These are phyloP conservation scores for Austroboletus festivus DNA, from an alignment of 768 basidiomycete species.

Conservation along the genomic window DNA sequence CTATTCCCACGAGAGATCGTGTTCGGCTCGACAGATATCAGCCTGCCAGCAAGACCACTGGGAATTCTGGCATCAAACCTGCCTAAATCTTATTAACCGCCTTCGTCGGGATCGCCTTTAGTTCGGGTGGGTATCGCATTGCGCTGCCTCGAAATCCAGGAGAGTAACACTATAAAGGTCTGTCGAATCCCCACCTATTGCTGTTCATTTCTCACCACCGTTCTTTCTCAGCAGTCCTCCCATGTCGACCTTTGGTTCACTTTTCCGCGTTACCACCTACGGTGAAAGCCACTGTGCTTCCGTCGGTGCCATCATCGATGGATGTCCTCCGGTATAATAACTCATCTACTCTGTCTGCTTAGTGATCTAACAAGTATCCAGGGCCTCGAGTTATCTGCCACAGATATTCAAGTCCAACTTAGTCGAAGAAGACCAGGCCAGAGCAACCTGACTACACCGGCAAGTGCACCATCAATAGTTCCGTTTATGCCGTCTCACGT, in stretches of 20 bases:
- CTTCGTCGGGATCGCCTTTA: slow-evolving; percentile 11
- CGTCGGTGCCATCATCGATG: slow-evolving; percentile 96
- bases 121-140: slow-evolving; percentile 25
- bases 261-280: slow-evolving; percentile 95
- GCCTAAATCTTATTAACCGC: not conserved
- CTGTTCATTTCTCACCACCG: slow-evolving; percentile 12
- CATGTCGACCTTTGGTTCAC: slow-evolving; percentile 92
- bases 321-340: slow-evolving; percentile 90
- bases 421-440: slow-evolving; percentile 92
- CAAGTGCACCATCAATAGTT: slow-evolving; percentile 36
- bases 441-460: slow-evolving; percentile 94
- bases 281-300: slow-evolving; percentile 97
- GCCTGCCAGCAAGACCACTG: not conserved
- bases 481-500: not conserved
- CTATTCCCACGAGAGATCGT: slow-evolving; percentile 23
- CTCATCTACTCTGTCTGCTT: slow-evolving; percentile 6
- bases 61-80: not conserved
- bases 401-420: slow-evolving; percentile 89
- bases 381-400: slow-evolving; percentile 77
- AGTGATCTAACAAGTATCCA: slow-evolving; percentile 32
- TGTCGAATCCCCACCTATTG: slow-evolving; percentile 3
- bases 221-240: slow-evolving; percentile 4
- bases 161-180: slow-evolving; percentile 19
- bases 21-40: not conserved
- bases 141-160: slow-evolving; percentile 6